Evolutionary conservation across 2,329 filamentous ascomycete genomes (phyloP).

Genomic region (Pseudophaeomoniella oleicola): DNA sequence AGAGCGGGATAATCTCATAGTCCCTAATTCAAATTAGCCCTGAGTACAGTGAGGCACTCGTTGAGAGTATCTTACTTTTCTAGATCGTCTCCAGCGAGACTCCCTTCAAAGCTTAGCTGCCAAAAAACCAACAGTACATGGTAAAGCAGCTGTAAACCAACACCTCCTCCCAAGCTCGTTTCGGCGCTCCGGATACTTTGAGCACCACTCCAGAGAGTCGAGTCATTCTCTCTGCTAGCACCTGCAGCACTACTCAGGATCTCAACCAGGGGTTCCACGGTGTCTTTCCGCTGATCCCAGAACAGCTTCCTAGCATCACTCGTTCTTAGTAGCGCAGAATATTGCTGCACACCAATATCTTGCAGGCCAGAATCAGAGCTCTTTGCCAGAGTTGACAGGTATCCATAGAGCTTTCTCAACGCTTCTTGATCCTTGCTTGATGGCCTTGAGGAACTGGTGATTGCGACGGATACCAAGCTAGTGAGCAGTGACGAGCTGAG

Average conservation of each 20-base stretch:
- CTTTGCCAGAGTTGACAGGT: conserved; percentile 71
- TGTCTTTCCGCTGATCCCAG: conserved; percentile 83
- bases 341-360: conserved; percentile 88
- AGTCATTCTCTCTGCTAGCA: conserved; percentile 54
- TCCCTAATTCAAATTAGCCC: conserved; percentile 44
- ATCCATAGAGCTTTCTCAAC: conserved; percentile 69
- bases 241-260: conserved; percentile 66
- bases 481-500: conserved; percentile 80
- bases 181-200: conserved; percentile 51
- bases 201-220: conserved; percentile 35
- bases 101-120: conserved; percentile 85
- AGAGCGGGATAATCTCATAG: conserved; percentile 81
- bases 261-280: conserved; percentile 63
- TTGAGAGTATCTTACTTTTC: conserved; percentile 72
- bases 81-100: conserved; percentile 58
- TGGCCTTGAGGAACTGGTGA: conserved; percentile 45
- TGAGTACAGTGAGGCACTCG: not conserved
- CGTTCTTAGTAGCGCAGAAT: conserved; percentile 69
- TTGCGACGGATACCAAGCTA: conserved; percentile 54
- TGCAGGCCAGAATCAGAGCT: conserved; percentile 79
- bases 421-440: conserved; percentile 54
- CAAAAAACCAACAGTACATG: conserved; percentile 86
- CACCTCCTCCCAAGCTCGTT: conserved; percentile 51
- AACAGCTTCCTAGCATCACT: conserved; percentile 64
- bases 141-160: conserved; percentile 85